A percentile compares a stretch with the other conserved stretches of the same genome.
Conservation (phyloP, 1,284 basidiomycete species). For the Leucoagaricus sp. region DNA sequence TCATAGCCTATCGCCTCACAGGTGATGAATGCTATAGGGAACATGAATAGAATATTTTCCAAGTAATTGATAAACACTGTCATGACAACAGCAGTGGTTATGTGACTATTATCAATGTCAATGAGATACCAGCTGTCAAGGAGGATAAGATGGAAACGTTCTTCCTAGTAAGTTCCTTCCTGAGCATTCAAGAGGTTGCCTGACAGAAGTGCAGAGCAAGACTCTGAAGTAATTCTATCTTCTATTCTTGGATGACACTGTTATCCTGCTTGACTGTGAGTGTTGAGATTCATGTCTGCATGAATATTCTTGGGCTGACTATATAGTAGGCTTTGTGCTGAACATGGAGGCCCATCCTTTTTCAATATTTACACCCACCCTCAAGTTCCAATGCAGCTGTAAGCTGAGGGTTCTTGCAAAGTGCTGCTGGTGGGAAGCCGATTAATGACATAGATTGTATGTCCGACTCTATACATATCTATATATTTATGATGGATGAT, state of each 20-base stretch:
- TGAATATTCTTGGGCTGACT: slow-evolving; percentile 1
- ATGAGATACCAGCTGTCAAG: slow-evolving; percentile 62
- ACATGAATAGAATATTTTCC: slow-evolving; percentile 89
- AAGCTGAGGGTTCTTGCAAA: no score
- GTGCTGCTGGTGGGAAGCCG: no score
- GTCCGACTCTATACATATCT: no score
- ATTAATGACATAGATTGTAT: no score
- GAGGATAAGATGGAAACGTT: slow-evolving; percentile 98
- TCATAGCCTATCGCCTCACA: slow-evolving; percentile 85
- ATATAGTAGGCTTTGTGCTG: slow-evolving; percentile 80
- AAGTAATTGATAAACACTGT: slow-evolving; percentile 87
- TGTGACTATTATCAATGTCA: slow-evolving; percentile 84
- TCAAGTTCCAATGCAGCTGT: slow-evolving; percentile 23
- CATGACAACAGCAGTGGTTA: slow-evolving; percentile 78
- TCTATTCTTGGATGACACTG: slow-evolving; percentile 77
- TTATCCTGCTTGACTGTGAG: slow-evolving; percentile 76
- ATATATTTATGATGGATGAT: no score
- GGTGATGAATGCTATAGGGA: slow-evolving; percentile 83
- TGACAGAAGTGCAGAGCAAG: slow-evolving; percentile 58
- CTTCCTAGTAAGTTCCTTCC: slow-evolving; percentile 62
- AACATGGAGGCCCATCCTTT: slow-evolving; percentile 89
- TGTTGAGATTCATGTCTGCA: slow-evolving; percentile 19
- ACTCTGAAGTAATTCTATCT: slow-evolving; percentile 95
- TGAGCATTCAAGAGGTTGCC: slow-evolving; percentile 3
- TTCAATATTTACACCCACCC: slow-evolving; percentile 59